Conservation (phyloP, 352 stramenopile species). For the Stramenopiles sp. region DNA sequence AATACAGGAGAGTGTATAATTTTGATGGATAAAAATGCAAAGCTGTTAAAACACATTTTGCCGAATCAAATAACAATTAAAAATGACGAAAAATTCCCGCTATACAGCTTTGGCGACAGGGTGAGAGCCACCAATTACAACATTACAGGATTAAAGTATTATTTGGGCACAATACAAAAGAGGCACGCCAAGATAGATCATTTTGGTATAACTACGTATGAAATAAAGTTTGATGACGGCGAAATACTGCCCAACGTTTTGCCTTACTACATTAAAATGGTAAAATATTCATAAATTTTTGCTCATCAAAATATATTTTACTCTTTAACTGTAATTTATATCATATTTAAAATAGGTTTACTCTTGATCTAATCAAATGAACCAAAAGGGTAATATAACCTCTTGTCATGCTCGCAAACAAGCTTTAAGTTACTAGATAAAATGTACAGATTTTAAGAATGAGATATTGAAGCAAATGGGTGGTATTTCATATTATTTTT, state of each 20-base stretch:
- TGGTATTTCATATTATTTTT: no score
- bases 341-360: no score
- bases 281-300: not conserved
- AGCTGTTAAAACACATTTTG: not conserved
- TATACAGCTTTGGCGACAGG: not conserved
- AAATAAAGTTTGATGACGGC: not conserved
- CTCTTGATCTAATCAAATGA: no score
- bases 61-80: not conserved
- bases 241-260: not conserved
- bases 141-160: not conserved
- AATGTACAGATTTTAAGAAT: no score
- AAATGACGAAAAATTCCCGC: not conserved
- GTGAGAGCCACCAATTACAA: not conserved
- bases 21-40: not conserved
- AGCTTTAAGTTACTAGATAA: no score
- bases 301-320: not conserved
- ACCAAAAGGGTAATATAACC: no score
- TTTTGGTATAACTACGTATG: not conserved
- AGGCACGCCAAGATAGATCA: not conserved
- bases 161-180: not conserved
- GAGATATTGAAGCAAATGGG: no score
- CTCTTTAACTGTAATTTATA: no score
- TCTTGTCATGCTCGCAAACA: no score
- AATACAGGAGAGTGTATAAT: not conserved
- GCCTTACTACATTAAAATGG: not conserved